These are phyloP conservation scores for Lentinula novae-zelandiae DNA, from an alignment of 1,284 basidiomycete species.

Conservation along the genomic window DNA sequence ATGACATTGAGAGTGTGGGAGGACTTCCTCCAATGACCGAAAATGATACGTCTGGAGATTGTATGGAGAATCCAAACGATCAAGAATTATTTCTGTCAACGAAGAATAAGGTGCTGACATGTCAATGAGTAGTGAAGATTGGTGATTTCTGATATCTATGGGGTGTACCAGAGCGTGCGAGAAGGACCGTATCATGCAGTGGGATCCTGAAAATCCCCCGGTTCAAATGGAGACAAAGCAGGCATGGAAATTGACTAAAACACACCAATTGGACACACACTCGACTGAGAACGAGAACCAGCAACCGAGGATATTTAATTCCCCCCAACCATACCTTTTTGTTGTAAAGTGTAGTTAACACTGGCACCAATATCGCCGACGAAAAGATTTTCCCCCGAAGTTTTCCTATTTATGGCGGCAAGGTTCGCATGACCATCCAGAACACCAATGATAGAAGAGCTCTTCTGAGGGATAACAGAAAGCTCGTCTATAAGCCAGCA, in stretches of 20 bases:
- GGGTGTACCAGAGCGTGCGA: background rate
- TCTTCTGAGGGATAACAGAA: no score
- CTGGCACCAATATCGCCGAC: no score
- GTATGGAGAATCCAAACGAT: background rate
- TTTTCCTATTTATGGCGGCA: no score
- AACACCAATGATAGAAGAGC: no score
- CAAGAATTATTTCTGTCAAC: background rate
- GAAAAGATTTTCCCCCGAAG: no score
- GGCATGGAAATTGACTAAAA: background rate
- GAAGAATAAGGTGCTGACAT: background rate
- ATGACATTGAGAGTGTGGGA: no score
- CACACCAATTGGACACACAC: background rate
- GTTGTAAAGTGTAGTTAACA: no score
- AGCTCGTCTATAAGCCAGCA: no score
- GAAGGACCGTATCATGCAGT: background rate
- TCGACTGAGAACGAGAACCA: background rate
- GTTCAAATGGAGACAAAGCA: background rate
- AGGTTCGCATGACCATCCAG: no score
- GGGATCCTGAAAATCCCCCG: background rate
- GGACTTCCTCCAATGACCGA: no score
- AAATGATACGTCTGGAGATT: no score
- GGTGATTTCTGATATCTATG: background rate
- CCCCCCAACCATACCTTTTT: no score
- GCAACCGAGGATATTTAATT: background rate
- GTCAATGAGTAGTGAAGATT: background rate